A percentile compares a stretch with the other conserved stretches of the same genome.
Evolutionary conservation across 2,329 filamentous ascomycete genomes (phyloP).

Genomic region (Parasarocladium wereldwijsianum): DNA sequence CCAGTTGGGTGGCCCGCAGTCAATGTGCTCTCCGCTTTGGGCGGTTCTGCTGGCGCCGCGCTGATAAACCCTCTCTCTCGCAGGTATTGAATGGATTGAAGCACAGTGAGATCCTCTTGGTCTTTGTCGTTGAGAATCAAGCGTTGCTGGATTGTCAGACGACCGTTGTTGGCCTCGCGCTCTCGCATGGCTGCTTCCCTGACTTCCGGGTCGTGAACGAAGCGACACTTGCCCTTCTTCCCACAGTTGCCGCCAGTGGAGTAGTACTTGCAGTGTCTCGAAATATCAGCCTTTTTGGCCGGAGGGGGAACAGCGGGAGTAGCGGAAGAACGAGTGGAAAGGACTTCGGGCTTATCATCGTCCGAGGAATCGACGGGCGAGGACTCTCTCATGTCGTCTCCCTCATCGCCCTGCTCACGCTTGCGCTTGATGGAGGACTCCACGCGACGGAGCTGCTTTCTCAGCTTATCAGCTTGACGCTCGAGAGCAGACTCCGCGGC

Average conservation of each 20-base stretch:
- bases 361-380: constrained; percentile 30
- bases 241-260: constrained; percentile 54
- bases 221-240: constrained; percentile 63
- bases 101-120: constrained; percentile 50
- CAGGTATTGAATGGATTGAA: constrained; percentile 51
- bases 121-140: constrained; percentile 53
- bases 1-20: constrained; percentile 1
- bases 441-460: constrained; percentile 52
- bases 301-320: constrained; percentile 25
- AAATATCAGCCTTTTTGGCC: constrained; percentile 43
- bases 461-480: constrained; percentile 46
- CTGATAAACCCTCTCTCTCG: constrained; percentile 40
- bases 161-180: constrained; percentile 48
- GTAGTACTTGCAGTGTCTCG: constrained; percentile 57
- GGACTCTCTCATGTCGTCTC: constrained; percentile 47
- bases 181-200: constrained; percentile 49
- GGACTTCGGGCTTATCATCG: constrained; percentile 43
- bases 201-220: constrained; percentile 50
- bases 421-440: constrained; percentile 57
- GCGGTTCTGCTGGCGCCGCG: constrained; percentile 8
- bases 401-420: constrained; percentile 51
- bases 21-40: not conserved
- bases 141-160: constrained; percentile 51
- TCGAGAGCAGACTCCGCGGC: constrained; percentile 49
- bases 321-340: constrained; percentile 23